phyloP scores from a whole-genome alignment of 176 grass and related monocot genomes.

The Elymus sibiricus region DNA sequence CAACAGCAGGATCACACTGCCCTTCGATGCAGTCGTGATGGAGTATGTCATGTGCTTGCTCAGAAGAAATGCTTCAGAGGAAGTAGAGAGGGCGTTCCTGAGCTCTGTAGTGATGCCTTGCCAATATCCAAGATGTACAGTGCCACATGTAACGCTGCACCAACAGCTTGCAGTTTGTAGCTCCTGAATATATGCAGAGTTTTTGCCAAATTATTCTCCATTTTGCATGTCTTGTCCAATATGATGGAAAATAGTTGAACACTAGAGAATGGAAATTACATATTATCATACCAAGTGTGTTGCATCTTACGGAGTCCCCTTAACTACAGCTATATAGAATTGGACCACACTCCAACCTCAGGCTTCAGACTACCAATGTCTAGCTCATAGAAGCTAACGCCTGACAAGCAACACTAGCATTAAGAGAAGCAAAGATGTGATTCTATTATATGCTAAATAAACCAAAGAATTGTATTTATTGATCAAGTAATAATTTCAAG shows the following conservation, averaged over 20 bases:
- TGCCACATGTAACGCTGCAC: neutral
- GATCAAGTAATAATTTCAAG: neutral
- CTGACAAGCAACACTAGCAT: neutral
- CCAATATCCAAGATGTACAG: slow-evolving; percentile 1
- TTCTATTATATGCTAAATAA: neutral
- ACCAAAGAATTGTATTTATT: neutral
- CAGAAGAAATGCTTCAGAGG: slow-evolving; percentile 32
- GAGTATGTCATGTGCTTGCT: slow-evolving; percentile 58
- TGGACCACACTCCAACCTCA: neutral
- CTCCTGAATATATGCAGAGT: neutral
- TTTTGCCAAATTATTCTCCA: neutral
- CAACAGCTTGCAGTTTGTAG: slow-evolving; percentile 28
- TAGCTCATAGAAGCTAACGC: neutral
- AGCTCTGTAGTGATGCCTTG: slow-evolving; percentile 39
- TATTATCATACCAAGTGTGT: neutral
- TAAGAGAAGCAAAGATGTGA: neutral
- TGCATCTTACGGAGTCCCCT: neutral
- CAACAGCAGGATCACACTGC: slow-evolving; percentile 46
- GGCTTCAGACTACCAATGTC: neutral
- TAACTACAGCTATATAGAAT: neutral
- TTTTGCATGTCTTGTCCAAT: neutral
- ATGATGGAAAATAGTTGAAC: slow-evolving; percentile 13
- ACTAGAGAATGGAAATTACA: neutral
- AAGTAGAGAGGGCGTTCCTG: slow-evolving; percentile 49
- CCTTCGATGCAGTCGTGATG: slow-evolving; percentile 39